Evolutionary conservation across 441 rosid species (phyloP), one percentile per base, ranked within the genome.

Genomic region (Croton setiger): DNA sequence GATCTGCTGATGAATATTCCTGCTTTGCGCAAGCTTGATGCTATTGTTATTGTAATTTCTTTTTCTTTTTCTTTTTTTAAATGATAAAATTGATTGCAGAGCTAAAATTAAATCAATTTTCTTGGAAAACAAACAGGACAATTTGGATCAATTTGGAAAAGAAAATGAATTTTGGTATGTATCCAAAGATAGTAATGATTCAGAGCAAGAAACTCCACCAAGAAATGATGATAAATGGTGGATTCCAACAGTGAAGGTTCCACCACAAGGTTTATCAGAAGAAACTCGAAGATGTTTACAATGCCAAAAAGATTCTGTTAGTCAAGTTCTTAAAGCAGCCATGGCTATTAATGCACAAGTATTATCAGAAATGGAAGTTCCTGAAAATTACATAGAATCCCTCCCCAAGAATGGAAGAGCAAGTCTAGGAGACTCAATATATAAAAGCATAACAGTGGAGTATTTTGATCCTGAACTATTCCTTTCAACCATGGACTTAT

Each of bases 341-440:
- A 91, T 96, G 98, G 96, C 96, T 1, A 96, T 91, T 14, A 96
- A 96, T 69, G 91, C 99, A 54, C 96, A 91, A 79, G 96, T 96
- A 63, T 77, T 96, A 14, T 86, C 91, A 1, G 99, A 91, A 82
- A 93, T 96, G 96, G 87, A 78, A 70, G 72, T 93, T 67, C 99
- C 99, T 0, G 98, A 91, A 60, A 87, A 82, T 82, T 96, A 93
- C 82, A 87, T 91, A 0, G 98, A 96, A 70, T 82, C 96, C 45
- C 98, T 96, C 67, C 99, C 99, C 1, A 96, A 91, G 99, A 92
- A 95, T 71, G 98, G 99, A 71, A 89, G 85, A 76, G 80, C 85
- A 59, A 92, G 93, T 79, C 98, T 95, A 37, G 99, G 99, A 31
- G 99, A 95, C 68, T 74, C 83, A n/a, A 81, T 86, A 69, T 95